Base-by-base conservation (phyloP, 2,329 filamentous ascomycete species). In the Fusarium brachygibbosum region DNA sequence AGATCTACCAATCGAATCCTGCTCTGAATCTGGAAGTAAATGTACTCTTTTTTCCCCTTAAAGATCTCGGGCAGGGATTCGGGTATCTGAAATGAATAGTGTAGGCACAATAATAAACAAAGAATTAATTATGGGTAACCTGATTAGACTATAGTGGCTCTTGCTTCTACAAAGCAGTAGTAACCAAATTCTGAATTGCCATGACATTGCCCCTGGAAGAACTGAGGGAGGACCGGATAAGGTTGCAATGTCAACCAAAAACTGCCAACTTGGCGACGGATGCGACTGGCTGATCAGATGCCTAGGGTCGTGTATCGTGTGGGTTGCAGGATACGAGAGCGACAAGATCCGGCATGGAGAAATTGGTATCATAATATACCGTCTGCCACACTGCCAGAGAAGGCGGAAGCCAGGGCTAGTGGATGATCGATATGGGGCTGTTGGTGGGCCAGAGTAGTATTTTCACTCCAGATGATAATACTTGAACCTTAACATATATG, bases 381-480 rank as follows among this genome's bases (percentile, higher is more conserved):
- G 46, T 21, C 34, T 51, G 48, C 13, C 48, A 51, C 34, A 23
- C 34, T 38, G 48, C 23, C 48, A 51, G 23, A 51, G 16, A n/a
- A 21, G 29, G 53, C 66, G 48, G 66, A 48, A 62, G 35, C 57
- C 44, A 57, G 40, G 46, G 21, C 49, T 69, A 66, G 66, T 54
- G 42, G 38, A 31, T 56, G 55, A 53, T 46, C 48, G 52, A 45
- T 40, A 51, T 28, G 48, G 48, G 48, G 23, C 21, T 25, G 34
- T 40, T 28, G 14, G 48, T 51, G 48, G 48, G 21, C 34, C 48
- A 51, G 34, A 51, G 48, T 51, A 38, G 16, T 21, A 51, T 51
- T 40, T 12, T 21, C 32, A 40, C 28, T 31, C 42, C 42, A 45
- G 28, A 19, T 29, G 42, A 45, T 31, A 51, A 51, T 29, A 17